Base-by-base conservation (phyloP, 2,329 filamentous ascomycete species). In the Periconia sp. region DNA sequence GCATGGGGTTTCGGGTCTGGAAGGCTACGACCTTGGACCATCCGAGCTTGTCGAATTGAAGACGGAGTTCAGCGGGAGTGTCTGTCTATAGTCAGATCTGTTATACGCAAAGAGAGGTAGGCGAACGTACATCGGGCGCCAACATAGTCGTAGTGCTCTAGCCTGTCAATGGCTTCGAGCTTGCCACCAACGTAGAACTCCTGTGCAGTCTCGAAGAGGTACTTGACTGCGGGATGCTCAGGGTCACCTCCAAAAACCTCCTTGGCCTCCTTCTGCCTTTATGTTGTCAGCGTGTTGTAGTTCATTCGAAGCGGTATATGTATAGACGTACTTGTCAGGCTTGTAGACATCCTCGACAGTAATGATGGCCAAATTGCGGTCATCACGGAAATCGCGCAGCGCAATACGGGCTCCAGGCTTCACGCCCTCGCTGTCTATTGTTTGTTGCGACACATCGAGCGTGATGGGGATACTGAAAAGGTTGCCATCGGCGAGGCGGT, bases 111-210 rank as follows among this genome's bases (percentile, higher is more conserved):
- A 8, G 14, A 15, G 6, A 47, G 3, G 41, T 17, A 13, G 19
- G 35, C 49, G 10, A 20, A 76, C 88, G 77, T 82, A 91, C 90
- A 97, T 81, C 94, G 87, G 55, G 97, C 85, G 70, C 90, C 94
- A 65, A 97, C 91, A 81, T 97, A 97, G 81, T 99, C 94, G 81
- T 99, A 99, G 83, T 99, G 94, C 81, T 95, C 92, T 57, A 96
- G 84, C 65, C 91, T 89, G 84, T 93, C 93, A 74, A 99, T 87
- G 58, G 94, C 94, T 74, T 97, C 91, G 61, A 99, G 80, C 85
- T 95, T 97, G 74, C 94, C 94, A 73, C 94, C 94, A 58, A 99
- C 85, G 77, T 97, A 97, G 77, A 87, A 95, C 56, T 96, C 92
- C 68, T 90, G 82, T 58, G 89, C 88, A 37, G 86, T 88, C 69